A percentile compares a stretch with the other conserved stretches of the same genome.
These are phyloP conservation scores for Trapa incisa DNA, from an alignment of 345 rosid genomes.

Conservation along the genomic window DNA sequence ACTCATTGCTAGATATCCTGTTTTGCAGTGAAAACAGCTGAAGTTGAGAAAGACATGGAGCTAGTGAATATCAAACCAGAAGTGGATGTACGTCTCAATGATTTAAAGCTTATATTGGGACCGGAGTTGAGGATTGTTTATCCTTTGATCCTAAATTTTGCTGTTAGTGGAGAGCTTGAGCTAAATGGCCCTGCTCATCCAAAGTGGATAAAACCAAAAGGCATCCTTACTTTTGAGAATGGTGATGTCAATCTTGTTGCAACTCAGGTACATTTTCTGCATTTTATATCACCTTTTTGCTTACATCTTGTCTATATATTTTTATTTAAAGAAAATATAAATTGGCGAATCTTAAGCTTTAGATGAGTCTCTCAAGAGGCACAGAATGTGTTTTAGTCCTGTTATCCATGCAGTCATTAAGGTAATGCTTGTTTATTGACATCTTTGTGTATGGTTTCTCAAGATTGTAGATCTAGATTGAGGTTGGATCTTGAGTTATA, in stretches of 20 bases:
- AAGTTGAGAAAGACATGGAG: slow-evolving; percentile 57
- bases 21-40: slow-evolving; percentile 48
- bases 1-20: slow-evolving; percentile 4
- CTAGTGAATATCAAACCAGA: slow-evolving; percentile 59
- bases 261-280: slow-evolving; percentile 46
- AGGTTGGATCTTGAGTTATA: too few species aligned
- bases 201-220: slow-evolving; percentile 77
- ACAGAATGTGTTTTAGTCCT: not conserved
- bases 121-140: slow-evolving; percentile 85
- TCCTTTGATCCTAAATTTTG: slow-evolving; percentile 88
- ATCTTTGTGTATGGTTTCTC: too few species aligned
- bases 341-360: not conserved
- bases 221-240: slow-evolving; percentile 82
- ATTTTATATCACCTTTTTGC: not conserved
- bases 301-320: not conserved
- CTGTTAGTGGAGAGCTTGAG: slow-evolving; percentile 90
- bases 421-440: too few species aligned
- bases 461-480: too few species aligned
- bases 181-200: slow-evolving; percentile 88
- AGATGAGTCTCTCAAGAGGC: not conserved
- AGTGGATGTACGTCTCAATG: slow-evolving; percentile 71
- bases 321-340: not conserved
- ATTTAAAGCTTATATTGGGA: slow-evolving; percentile 85
- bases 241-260: slow-evolving; percentile 99
- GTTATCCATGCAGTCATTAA: too few species aligned